Conservation (phyloP, 2,329 filamentous ascomycete genomes). For the Fusarium haematococcum region DNA sequence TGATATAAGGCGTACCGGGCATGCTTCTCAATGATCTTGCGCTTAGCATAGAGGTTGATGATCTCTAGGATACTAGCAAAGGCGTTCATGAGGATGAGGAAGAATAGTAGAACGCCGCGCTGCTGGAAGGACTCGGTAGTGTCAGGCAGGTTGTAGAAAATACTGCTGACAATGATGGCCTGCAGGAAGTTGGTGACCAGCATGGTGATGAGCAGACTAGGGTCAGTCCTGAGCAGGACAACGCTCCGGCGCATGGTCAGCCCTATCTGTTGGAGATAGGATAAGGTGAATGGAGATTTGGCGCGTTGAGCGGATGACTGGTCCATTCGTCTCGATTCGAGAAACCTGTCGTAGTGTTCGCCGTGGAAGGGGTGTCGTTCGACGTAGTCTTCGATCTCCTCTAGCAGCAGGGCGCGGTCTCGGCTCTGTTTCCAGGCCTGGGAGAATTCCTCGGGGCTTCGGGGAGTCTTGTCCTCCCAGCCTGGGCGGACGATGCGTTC, state of each 20-base stretch:
- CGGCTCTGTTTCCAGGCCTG: conserved; percentile 48
- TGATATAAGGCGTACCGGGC: conserved; percentile 50
- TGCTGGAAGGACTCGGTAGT: conserved; percentile 14
- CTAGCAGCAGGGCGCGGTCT: conserved; percentile 40
- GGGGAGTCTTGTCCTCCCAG: conserved; percentile 47
- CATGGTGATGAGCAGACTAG: conserved; percentile 31
- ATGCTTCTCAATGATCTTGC: conserved; percentile 50
- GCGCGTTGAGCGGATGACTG: conserved; percentile 36
- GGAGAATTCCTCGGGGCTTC: conserved; percentile 52
- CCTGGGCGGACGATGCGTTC: conserved; percentile 51
- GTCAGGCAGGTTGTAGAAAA: conserved; percentile 35
- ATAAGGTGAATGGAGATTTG: conserved; percentile 32
- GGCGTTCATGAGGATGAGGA: conserved; percentile 38
- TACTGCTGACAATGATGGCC: conserved; percentile 38
- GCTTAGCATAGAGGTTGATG: conserved; percentile 45
- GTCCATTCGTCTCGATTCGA: conserved; percentile 38
- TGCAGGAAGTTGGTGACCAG: conserved; percentile 35
- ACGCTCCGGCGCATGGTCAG: conserved; percentile 34
- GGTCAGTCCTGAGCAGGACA: conserved; percentile 36
- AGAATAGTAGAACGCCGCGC: conserved; percentile 28
- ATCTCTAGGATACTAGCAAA: conserved; percentile 41
- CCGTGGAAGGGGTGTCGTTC: conserved; percentile 40
- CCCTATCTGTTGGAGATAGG: conserved; percentile 34
- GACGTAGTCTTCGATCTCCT: conserved; percentile 47
- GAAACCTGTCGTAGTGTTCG: conserved; percentile 41